Percentiles rank a stretch among this genome's conserved stretches.
These are phyloP conservation scores for Thalia dealbata DNA, from an alignment of 176 grass and related monocot species.

Conservation along the genomic window DNA sequence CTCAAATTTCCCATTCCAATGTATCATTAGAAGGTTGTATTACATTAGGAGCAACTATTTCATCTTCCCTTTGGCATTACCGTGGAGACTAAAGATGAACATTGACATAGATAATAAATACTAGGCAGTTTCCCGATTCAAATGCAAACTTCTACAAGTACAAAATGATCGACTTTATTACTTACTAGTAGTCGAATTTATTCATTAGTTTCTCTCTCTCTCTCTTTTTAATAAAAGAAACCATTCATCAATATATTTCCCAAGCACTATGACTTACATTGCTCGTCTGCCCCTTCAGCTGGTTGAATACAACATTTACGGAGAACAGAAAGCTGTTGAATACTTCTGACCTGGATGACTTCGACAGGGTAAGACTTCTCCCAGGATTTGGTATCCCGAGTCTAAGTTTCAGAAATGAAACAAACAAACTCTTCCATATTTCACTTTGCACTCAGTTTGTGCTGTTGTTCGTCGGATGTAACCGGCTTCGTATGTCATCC, in stretches of 20 bases:
- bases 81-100: neutral
- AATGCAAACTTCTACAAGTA: neutral
- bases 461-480: neutral
- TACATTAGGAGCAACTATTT: neutral
- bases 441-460: neutral
- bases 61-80: neutral
- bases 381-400: neutral
- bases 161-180: neutral
- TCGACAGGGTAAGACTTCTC: slow-evolving; percentile 59
- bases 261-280: neutral
- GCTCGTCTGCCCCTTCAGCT: slow-evolving; percentile 35
- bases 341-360: slow-evolving; percentile 81
- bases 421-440: neutral
- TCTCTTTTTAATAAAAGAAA: neutral
- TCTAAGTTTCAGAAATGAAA: neutral
- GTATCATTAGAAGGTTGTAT: neutral
- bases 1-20: neutral
- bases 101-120: neutral
- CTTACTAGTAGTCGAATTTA: neutral
- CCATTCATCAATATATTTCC: slow-evolving; percentile 1
- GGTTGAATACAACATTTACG: slow-evolving; percentile 99
- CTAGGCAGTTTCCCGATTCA: neutral
- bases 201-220: too few relatives aligned
- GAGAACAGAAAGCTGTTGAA: slow-evolving; percentile 82
- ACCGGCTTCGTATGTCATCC: neutral